phyloP scores from a whole-genome alignment of 2,329 filamentous ascomycete genomes.

The Aphanoascus verrucosus region DNA sequence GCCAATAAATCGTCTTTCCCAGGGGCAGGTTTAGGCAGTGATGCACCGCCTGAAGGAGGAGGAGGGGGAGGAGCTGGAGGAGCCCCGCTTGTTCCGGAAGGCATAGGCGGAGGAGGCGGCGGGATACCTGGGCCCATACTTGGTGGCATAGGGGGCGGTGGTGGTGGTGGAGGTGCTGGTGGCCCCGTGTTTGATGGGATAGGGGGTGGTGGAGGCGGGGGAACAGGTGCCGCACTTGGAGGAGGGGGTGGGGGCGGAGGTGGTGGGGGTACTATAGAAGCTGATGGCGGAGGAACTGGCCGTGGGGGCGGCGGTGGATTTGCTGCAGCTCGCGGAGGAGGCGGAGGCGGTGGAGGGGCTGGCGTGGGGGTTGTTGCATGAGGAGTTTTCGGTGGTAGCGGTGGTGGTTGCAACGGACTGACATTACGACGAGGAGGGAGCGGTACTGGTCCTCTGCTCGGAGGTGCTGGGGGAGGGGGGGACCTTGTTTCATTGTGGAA shows the following conservation, averaged over 20 bases:
- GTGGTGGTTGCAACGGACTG: conserved; percentile 35
- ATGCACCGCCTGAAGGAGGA: conserved; percentile 28
- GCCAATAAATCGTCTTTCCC: conserved; percentile 37
- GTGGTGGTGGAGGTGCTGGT: conserved; percentile 32
- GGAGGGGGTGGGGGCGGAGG: conserved; percentile 29
- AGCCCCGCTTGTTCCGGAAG: conserved; percentile 20
- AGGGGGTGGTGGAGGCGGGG: conserved; percentile 22
- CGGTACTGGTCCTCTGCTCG: conserved; percentile 58
- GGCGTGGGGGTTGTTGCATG: conserved; percentile 30
- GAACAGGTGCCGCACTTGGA: conserved; percentile 29
- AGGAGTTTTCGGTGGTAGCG: conserved; percentile 43
- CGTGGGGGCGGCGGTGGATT: conserved; percentile 21
- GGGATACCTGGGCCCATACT: conserved; percentile 18
- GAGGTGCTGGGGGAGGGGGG: conserved; percentile 60
- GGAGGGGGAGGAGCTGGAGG: conserved; percentile 31
- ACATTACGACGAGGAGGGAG: conserved; percentile 53
- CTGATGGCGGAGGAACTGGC: conserved; percentile 22
- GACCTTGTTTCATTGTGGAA: conserved; percentile 47
- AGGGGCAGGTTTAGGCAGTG: conserved; percentile 30
- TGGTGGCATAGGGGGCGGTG: conserved; percentile 34
- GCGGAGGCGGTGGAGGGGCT: conserved; percentile 45
- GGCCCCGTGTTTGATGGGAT: conserved; percentile 25
- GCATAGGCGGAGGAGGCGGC: conserved; percentile 29
- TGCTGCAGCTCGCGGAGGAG: conserved; percentile 21
- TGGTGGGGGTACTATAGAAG: conserved; percentile 30